Evolutionary conservation across 345 rosid genomes (phyloP).

Genomic region (Angophora floribunda): DNA sequence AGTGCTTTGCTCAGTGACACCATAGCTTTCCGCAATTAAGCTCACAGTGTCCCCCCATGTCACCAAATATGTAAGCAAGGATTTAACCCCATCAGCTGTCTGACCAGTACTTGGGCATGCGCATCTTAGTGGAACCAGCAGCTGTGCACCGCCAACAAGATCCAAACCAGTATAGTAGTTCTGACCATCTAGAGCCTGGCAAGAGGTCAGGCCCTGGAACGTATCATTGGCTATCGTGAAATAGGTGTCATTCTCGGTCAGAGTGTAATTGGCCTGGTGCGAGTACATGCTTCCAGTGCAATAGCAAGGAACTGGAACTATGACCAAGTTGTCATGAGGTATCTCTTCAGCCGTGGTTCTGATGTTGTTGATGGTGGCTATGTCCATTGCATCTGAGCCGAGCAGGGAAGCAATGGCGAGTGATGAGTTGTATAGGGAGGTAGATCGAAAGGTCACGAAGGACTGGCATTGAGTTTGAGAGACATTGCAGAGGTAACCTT

Average conservation of each 20-base stretch:
- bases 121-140: constrained; percentile 3
- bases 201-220: constrained; percentile 5
- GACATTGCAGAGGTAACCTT: constrained; percentile 10
- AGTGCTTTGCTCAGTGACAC: constrained; percentile 10
- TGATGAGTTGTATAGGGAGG: constrained; percentile 1
- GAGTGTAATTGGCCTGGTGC: not conserved
- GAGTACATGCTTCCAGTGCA: not conserved
- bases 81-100: constrained; percentile 23
- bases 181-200: not conserved
- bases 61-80: constrained; percentile 42
- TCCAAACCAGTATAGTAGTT: not conserved
- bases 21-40: constrained; percentile 34
- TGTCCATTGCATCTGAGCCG: constrained; percentile 4
- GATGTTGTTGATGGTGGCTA: constrained; percentile 11
- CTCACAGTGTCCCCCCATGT: constrained; percentile 21
- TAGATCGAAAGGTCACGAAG: constrained; percentile 2
- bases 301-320: constrained; percentile 16
- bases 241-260: not conserved
- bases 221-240: not conserved
- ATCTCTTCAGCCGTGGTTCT: not conserved
- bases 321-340: not conserved
- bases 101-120: constrained; percentile 23
- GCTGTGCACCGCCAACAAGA: not conserved
- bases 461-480: constrained; percentile 4
- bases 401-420: constrained; percentile 5